Evolutionary conservation across 2,329 filamentous ascomycete species (phyloP), one percentile per base, ranked within the genome.

Genomic region (Neofusicoccum ribis): DNA sequence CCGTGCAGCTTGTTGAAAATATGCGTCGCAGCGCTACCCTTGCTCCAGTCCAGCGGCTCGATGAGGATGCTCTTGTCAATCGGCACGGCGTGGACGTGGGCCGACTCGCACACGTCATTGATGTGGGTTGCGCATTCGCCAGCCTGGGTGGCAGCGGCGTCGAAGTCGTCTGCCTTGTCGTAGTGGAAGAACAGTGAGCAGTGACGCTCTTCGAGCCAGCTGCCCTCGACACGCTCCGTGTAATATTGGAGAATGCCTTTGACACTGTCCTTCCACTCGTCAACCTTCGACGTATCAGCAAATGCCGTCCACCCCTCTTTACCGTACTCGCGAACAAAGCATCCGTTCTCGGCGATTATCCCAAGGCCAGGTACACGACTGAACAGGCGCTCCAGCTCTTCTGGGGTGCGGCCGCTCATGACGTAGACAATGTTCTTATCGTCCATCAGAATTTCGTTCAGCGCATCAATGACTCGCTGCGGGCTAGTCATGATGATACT

Each of bases 131-230:
- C 92, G 73, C 93, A 96, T 74, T 98, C 94, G 20, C 90, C 91
- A 0, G 93, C 94, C 71, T 93, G 90, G 20, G 92, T 88, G 65
- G 86, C 84, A 0, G 93, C 93, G 27, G 86, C 85, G 60, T 90
- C 87, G 65, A 86, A 86, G 74, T 97, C 92, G 64, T 92, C 90
- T 1, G 91, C 89, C 62, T 88, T 89, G 75, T 91, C 91, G 80
- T 95, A 96, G 78, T 96, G 92, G 82, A 97, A 97, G 65, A 96
- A 87, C 27, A 97, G 83, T 44, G 91, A 95, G 81, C 92, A 97
- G 70, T 93, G 91, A n/a, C 92, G 89, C 74, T 96, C 91, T 77
- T 97, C 93, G 52, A 98, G 88, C 79, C 89, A 91, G 62, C 91
- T 92, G 34, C 92, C 92, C 12, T 95, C 93, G 0, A 93, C 92